Evolutionary conservation across 352 stramenopile species (phyloP), one percentile per base, ranked within the genome.

Genomic region (Phytophthora crassamura): DNA sequence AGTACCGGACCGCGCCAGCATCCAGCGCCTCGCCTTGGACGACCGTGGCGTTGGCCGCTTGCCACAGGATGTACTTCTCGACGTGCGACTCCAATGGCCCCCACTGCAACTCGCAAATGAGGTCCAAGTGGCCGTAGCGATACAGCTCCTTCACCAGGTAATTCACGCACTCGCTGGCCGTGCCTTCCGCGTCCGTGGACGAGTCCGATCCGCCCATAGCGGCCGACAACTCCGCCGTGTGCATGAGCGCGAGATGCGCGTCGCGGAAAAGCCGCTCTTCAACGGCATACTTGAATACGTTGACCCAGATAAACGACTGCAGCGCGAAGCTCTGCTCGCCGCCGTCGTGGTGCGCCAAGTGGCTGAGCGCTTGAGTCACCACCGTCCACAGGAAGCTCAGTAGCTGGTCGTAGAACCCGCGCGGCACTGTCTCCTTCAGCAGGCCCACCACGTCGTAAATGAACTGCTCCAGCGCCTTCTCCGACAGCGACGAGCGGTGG

Each of bases 241-340:
- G 82, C 79, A 90, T 90, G n/a, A 93, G 66, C 36, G 84, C 84
- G 28, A 91, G 64, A 33, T 93, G 84, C 0, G 82, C 82, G 32
- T 91, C 83, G 7, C 82, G 80, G 51, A 87, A 91, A 14, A 67
- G 36, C 22, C 60, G 75, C 25, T 88, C 78, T 30, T 93, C 82
- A 2, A 91, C 80, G 4, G 82, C 87, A 32, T 88, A 88, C 63
- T 93, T 93, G 50, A 93, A 93, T 50, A 93, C 78, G 59, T 93
- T 91, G 12, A 93, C 78, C 85, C 85, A 93, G 5, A 91, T 74
- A 48, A 93, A 93, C 5, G 81, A 87, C 65, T 93, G 79, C 22
- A 91, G 51, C 2, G 73, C 74, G 16, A 66, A 66, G 28, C 72
- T 78, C 38, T 61, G 45, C 5, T 78, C 75, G 7, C 58, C 57